Conservation (phyloP, 164 flowering plant genomes). For the Nelumbo lutea region DNA sequence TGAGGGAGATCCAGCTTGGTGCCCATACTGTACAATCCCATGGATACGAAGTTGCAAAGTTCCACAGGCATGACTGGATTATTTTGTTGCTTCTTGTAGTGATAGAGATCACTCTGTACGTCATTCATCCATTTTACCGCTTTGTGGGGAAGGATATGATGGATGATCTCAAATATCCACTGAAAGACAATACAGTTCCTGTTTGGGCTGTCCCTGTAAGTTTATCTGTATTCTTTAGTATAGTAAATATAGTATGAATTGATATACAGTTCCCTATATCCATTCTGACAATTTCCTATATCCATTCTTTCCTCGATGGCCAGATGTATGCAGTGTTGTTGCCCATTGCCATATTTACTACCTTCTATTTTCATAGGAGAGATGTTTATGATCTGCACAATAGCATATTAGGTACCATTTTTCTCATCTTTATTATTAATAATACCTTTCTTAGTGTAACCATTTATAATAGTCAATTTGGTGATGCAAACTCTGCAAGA, state of each 20-base stretch:
- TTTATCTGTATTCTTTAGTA: conserved; percentile 2
- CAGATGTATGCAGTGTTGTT: conserved; percentile 47
- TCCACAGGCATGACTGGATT: conserved; percentile 76
- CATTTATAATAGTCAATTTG: neutral
- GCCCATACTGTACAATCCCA: conserved; percentile 44
- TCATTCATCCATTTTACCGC: conserved; percentile 72
- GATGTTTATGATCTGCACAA: conserved; percentile 88
- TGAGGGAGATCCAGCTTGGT: conserved; percentile 32
- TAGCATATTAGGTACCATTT: conserved; percentile 45
- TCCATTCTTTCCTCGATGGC: conserved; percentile 9
- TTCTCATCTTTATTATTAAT: neutral
- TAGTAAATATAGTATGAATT: neutral
- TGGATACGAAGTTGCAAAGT: conserved; percentile 42
- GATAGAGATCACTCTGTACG: conserved; percentile 37
- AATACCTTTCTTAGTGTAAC: neutral
- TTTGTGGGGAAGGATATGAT: conserved; percentile 80
- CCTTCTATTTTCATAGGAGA: conserved; percentile 47
- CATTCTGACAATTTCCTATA: no score
- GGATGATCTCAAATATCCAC: conserved; percentile 72
- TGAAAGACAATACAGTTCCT: conserved; percentile 70
- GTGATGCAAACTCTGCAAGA: conserved; percentile 2
- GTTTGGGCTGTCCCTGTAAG: conserved; percentile 91
- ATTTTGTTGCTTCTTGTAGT: conserved; percentile 57
- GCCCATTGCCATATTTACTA: conserved; percentile 42
- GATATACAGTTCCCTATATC: neutral